Conservation (phyloP, 345 rosid species). For the Alliaria petiolata region DNA sequence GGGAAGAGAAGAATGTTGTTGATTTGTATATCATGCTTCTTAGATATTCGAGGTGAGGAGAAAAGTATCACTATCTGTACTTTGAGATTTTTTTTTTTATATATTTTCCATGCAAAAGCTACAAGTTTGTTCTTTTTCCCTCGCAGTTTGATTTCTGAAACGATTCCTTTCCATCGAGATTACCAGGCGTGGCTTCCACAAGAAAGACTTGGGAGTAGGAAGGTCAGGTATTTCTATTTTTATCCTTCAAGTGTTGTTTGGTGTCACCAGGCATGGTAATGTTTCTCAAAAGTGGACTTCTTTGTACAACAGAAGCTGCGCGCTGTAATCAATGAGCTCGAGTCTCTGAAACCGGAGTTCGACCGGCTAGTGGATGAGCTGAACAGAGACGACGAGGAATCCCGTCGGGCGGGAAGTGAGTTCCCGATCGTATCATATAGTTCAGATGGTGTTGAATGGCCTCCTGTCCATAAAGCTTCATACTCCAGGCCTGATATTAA, state of each 20-base stretch:
- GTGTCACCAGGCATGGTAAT: background rate
- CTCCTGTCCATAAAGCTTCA: conserved; percentile 33
- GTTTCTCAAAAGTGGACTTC: conserved; percentile 4
- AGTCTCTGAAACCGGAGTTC: conserved; percentile 74
- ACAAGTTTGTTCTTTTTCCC: background rate
- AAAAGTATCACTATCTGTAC: background rate
- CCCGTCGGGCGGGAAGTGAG: conserved; percentile 37
- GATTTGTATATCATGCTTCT: conserved; percentile 90
- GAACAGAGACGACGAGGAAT: conserved; percentile 36
- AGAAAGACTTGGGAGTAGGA: conserved; percentile 56
- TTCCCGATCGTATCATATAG: conserved; percentile 24
- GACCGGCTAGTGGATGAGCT: conserved; percentile 46
- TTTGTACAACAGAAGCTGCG: conserved; percentile 53
- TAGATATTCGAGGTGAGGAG: conserved; percentile 73
- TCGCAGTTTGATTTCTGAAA: conserved; percentile 87
- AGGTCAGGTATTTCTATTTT: conserved; percentile 49
- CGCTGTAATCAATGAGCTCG: conserved; percentile 73
- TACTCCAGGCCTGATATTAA: conserved; percentile 37
- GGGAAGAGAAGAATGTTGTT: conserved; percentile 81
- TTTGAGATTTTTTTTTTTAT: background rate
- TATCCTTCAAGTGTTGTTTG: conserved; percentile 12
- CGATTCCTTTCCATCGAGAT: conserved; percentile 89
- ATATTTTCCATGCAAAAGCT: background rate
- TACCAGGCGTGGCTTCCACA: conserved; percentile 52
- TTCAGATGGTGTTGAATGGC: conserved; percentile 47